Evolutionary conservation across 805 yeast species (phyloP).

Genomic region (Teunomyces pallodes): DNA sequence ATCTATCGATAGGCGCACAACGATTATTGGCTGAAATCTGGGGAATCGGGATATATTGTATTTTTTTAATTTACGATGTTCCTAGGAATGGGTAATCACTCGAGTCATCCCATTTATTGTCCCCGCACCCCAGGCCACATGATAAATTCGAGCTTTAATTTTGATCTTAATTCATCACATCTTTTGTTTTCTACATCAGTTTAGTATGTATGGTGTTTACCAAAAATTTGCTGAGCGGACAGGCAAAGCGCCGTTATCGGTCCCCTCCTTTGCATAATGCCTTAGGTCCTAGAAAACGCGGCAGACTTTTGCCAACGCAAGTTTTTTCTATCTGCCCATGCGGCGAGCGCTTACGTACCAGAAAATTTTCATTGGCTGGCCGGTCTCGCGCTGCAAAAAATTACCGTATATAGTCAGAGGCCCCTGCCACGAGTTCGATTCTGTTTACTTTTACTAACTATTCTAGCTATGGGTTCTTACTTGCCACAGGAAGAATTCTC

Average conservation of each 20-base stretch:
- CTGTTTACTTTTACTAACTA: not conserved
- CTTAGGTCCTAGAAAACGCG: not conserved
- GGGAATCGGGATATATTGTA: not conserved
- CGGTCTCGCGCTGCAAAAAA: conserved; percentile 2
- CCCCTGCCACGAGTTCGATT: not conserved
- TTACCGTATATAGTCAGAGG: not conserved
- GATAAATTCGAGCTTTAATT: too few species aligned
- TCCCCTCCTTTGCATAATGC: too few species aligned
- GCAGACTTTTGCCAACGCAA: not conserved
- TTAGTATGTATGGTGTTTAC: not conserved
- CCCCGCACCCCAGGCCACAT: not conserved
- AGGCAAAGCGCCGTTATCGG: too few species aligned
- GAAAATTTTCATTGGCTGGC: conserved; percentile 4
- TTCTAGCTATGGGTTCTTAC: conserved; percentile 30
- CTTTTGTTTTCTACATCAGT: not conserved
- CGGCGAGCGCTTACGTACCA: conserved; percentile 3
- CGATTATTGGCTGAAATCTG: conserved; percentile 2
- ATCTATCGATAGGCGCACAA: not conserved
- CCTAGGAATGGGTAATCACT: not conserved
- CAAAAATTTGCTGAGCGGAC: too few species aligned
- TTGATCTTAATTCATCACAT: not conserved
- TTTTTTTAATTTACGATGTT: not conserved
- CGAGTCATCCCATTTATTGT: not conserved
- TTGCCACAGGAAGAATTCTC: conserved; percentile 37
- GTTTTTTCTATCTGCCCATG: not conserved